Evolutionary conservation across 768 basidiomycete species (phyloP).

Genomic region (Trametes cubensis): DNA sequence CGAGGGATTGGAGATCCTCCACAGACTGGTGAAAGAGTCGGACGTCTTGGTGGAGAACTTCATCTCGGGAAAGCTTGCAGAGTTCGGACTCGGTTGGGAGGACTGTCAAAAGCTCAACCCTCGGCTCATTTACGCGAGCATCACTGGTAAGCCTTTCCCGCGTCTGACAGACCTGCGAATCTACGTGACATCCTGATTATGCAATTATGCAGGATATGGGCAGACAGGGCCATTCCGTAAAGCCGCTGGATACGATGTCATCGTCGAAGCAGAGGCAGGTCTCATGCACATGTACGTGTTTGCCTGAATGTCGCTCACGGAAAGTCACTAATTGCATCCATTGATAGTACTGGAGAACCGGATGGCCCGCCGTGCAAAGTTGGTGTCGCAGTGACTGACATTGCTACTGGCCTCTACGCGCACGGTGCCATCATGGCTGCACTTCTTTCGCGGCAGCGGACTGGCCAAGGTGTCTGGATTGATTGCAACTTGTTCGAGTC

Average conservation of each 20-base stretch:
- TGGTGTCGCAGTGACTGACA: conserved; percentile 92
- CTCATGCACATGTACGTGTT: conserved; percentile 83
- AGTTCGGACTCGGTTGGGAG: conserved; percentile 85
- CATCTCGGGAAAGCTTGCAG: conserved; percentile 79
- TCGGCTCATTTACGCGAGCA: conserved; percentile 81
- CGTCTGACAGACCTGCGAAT: no score
- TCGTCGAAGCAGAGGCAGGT: conserved; percentile 81
- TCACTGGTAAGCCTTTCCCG: conserved; percentile 63
- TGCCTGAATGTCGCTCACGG: conserved; percentile 17
- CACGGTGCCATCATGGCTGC: conserved; percentile 94
- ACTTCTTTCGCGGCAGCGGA: conserved; percentile 77
- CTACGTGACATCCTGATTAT: no score
- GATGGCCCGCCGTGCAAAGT: conserved; percentile 89
- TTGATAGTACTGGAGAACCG: conserved; percentile 79
- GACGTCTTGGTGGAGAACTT: conserved; percentile 93
- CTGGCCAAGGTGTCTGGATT: conserved; percentile 87
- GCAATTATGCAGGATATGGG: conserved; percentile 57
- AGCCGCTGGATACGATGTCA: conserved; percentile 86
- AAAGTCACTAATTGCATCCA: neutral
- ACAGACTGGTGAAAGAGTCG: conserved; percentile 66
- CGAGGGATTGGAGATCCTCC: conserved; percentile 76
- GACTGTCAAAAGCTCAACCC: conserved; percentile 79
- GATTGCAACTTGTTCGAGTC: conserved; percentile 93
- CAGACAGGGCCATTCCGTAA: conserved; percentile 88
- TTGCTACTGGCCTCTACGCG: conserved; percentile 86